Evolutionary conservation across 768 basidiomycete species (phyloP).

Genomic region (Pleurotus ostreatus): DNA sequence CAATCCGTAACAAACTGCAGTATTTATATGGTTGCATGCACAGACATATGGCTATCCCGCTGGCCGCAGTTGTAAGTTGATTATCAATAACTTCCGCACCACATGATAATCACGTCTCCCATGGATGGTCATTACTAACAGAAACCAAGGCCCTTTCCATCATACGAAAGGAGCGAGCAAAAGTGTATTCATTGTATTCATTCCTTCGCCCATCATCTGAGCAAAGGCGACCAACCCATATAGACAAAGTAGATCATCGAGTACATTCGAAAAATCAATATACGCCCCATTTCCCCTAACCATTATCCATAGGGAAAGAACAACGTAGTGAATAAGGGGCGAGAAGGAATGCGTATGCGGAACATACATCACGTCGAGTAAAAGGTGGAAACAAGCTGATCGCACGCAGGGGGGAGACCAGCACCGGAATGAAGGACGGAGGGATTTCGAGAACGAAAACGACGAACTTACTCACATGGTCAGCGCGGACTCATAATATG

Average conservation of each 20-base stretch:
- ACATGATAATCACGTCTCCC: no score
- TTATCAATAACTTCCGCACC: no score
- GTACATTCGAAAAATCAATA: constrained; percentile 29
- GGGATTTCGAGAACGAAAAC: background rate
- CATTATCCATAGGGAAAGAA: constrained; percentile 45
- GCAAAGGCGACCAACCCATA: no score
- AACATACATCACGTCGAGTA: constrained; percentile 4
- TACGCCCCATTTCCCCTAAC: constrained; percentile 86
- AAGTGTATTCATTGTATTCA: no score
- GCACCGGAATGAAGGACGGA: background rate
- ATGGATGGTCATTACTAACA: no score
- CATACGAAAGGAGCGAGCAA: no score
- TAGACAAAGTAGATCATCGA: no score
- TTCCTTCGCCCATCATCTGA: no score
- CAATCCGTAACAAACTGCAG: background rate
- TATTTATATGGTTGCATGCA: background rate
- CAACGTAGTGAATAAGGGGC: constrained; percentile 78
- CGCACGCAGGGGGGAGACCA: constrained; percentile 17
- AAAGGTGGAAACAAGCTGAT: constrained; percentile 20
- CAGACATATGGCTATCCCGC: background rate
- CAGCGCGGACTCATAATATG: no score
- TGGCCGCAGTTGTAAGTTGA: background rate
- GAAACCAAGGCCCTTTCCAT: no score
- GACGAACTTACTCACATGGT: no score
- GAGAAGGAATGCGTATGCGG: constrained; percentile 8